Percentiles rank a stretch among this genome's conserved stretches.
Evolutionary conservation across 371 early-diverging fungal species (phyloP).

Genomic region (Apophysomyces trapeziformis): DNA sequence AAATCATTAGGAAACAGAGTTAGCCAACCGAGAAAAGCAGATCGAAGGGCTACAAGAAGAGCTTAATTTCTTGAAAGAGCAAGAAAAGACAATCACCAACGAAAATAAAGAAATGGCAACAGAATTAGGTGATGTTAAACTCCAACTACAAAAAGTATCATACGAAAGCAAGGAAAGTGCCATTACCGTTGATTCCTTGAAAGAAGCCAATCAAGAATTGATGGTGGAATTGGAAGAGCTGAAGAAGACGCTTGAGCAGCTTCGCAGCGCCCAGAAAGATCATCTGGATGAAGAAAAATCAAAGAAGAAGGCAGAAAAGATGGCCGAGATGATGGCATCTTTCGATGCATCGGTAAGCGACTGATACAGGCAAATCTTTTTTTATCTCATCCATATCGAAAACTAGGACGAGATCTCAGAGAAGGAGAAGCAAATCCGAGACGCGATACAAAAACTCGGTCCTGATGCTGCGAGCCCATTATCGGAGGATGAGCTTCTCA

Average conservation of each 20-base stretch:
- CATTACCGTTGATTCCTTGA: conserved; percentile 82
- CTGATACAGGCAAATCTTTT: neutral
- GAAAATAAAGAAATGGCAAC: conserved; percentile 74
- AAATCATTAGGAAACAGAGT: conserved; percentile 56
- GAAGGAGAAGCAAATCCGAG: conserved; percentile 74
- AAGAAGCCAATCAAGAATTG: conserved; percentile 82
- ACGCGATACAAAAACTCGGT: conserved; percentile 68
- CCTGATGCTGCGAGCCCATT: conserved; percentile 12
- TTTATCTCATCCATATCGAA: conserved; percentile 16
- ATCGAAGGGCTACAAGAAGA: conserved; percentile 71
- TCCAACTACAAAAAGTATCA: conserved; percentile 84
- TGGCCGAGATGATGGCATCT: conserved; percentile 83
- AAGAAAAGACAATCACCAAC: conserved; percentile 51
- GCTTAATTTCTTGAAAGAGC: conserved; percentile 64
- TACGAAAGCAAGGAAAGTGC: conserved; percentile 87
- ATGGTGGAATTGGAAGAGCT: conserved; percentile 71
- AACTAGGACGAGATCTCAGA: conserved; percentile 58
- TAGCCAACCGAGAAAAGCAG: conserved; percentile 60
- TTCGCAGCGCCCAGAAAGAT: conserved; percentile 56
- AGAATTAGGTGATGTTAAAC: conserved; percentile 72
- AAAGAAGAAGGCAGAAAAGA: conserved; percentile 77
- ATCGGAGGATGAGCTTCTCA: conserved; percentile 65
- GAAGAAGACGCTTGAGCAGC: conserved; percentile 62
- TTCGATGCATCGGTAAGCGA: conserved; percentile 71
- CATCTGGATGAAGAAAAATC: conserved; percentile 64